These are phyloP conservation scores for Saccharomyces hybrid DNA, from an alignment of 1,139 yeast genomes.

Conservation along the genomic window DNA sequence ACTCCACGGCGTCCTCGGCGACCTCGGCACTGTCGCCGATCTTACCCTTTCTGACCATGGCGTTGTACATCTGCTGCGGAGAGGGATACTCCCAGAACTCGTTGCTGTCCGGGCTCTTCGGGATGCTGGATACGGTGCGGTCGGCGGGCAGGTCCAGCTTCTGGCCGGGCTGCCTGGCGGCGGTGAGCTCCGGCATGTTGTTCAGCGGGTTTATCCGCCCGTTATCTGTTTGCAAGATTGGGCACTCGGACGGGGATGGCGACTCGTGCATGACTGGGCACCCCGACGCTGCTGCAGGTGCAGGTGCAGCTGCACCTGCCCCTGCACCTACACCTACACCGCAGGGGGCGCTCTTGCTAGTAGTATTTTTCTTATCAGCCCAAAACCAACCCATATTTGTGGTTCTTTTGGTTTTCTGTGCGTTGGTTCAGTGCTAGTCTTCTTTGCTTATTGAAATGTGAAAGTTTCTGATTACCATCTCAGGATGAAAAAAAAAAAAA, in stretches of 20 bases:
- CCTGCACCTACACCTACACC: background rate
- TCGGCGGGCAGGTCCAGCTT: conserved; percentile 68
- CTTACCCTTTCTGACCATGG: conserved; percentile 91
- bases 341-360: conserved; percentile 2
- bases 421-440: background rate
- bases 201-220: conserved; percentile 59
- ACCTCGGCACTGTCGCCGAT: conserved; percentile 38
- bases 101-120: conserved; percentile 66
- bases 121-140: conserved; percentile 78
- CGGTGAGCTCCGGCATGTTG: conserved; percentile 78
- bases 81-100: conserved; percentile 95
- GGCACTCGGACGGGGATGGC: conserved; percentile 2
- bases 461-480: background rate
- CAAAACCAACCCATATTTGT: conserved; percentile 66
- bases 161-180: conserved; percentile 74
- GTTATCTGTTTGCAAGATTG: conserved; percentile 11
- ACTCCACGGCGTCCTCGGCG: conserved; percentile 91
- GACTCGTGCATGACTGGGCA: conserved; percentile 37
- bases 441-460: background rate
- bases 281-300: conserved; percentile 6
- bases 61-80: conserved; percentile 97
- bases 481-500: background rate
- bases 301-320: conserved; percentile 15
- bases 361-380: conserved; percentile 39
- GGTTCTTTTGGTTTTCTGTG: conserved; percentile 18